Evolutionary conservation across 345 rosid species (phyloP).

Genomic region (Rubroshorea leprosula): DNA sequence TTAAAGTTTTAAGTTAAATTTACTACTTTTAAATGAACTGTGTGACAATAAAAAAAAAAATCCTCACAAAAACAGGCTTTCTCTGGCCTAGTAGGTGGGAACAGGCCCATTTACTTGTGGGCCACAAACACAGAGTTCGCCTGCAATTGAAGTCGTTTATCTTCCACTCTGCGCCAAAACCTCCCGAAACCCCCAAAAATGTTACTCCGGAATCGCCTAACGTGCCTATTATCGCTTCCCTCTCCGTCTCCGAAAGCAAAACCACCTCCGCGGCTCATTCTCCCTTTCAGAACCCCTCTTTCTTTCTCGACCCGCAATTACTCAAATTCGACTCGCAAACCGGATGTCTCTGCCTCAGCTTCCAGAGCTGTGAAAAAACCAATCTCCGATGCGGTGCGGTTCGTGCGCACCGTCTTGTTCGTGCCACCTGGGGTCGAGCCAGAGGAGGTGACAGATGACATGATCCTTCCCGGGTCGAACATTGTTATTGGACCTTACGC

Average conservation of each 20-base stretch:
- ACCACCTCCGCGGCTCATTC: background rate
- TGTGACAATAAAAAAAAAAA: too few species aligned
- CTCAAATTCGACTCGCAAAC: background rate
- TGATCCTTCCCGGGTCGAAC: constrained; percentile 82
- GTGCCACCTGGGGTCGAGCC: constrained; percentile 79
- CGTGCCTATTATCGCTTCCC: background rate
- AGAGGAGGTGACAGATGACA: constrained; percentile 57
- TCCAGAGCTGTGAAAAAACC: constrained; percentile 31
- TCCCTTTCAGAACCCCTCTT: constrained; percentile 2
- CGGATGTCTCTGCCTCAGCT: constrained; percentile 28
- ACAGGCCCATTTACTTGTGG: too few species aligned
- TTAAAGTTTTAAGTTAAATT: too few species aligned
- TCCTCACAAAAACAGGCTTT: too few species aligned
- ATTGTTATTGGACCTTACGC: constrained; percentile 84
- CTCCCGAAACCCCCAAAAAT: constrained; percentile 5
- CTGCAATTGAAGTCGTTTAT: too few species aligned
- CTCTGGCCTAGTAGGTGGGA: too few species aligned
- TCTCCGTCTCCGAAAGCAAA: constrained; percentile 1
- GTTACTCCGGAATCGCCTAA: constrained; percentile 12
- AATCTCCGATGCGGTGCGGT: constrained; percentile 30
- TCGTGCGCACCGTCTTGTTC: constrained; percentile 42
- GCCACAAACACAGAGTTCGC: too few species aligned
- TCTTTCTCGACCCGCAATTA: constrained; percentile 1
- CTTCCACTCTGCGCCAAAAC: background rate
- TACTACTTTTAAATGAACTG: too few species aligned